A percentile compares a stretch with the other conserved stretches of the same genome.
phyloP scores from a whole-genome alignment of 257 asterid genomes.

The Solanum paucissectum region DNA sequence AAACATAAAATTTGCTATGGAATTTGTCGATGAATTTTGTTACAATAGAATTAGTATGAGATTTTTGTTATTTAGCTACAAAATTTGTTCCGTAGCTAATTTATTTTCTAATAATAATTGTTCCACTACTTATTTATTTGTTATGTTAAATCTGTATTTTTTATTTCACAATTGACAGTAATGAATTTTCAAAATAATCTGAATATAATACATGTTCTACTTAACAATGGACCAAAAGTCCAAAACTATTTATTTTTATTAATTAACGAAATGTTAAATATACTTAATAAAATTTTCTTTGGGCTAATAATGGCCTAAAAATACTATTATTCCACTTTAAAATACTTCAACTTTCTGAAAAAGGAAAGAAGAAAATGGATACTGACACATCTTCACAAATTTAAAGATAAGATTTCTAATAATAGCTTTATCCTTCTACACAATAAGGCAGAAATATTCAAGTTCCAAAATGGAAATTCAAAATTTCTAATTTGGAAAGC shows the following conservation, averaged over 20 bases:
- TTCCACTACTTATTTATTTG: not conserved
- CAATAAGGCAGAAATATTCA: not conserved
- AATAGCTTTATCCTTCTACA: not conserved
- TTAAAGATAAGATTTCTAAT: not conserved
- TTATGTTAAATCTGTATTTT: not conserved
- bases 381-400: not conserved
- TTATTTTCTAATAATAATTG: not conserved
- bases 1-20: too few species aligned
- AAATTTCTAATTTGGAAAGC: not conserved
- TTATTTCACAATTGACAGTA: not conserved
- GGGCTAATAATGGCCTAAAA: not conserved
- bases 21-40: too few species aligned
- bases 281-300: not conserved
- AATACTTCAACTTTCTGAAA: not conserved
- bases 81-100: too few species aligned
- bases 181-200: not conserved
- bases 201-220: not conserved
- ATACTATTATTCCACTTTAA: not conserved
- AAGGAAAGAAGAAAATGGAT: not conserved
- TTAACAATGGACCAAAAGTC: not conserved
- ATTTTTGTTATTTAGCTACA: not conserved
- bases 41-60: too few species aligned
- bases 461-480: not conserved
- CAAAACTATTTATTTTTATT: not conserved
- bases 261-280: not conserved